Base-by-base conservation (phyloP, 2,329 filamentous ascomycete species). In the Nannizziopsis arthrosporioides region DNA sequence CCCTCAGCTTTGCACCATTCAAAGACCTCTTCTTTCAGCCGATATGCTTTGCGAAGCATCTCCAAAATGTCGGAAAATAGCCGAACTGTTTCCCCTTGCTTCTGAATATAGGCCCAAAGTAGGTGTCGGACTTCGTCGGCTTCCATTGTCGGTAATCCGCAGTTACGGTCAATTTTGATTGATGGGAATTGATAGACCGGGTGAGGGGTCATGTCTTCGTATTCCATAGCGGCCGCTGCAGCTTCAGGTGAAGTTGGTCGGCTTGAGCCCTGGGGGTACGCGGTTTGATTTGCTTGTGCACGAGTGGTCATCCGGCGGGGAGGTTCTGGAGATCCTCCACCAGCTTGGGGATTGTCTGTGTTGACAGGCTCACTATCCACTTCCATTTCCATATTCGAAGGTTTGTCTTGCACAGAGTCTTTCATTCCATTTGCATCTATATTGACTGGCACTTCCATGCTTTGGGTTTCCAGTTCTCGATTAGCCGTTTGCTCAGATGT, bases 11-110 rank as follows among this genome's bases (percentile, higher is more conserved):
- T 80, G 57, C 73, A 74, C 71, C 74, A 78, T 52, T 76, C 72
- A 56, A 73, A 73, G 1, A 82, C 76, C 32, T 75, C 70, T 37
- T 74, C 70, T 49, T 78, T 69, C 72, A 80, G 73, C 39, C 76
- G 71, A 53, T 77, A 73, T n/a, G 77, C 75, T 49, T 73, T 70
- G 48, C 77, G 65, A 42, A 82, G 61, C n/a, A 73, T 75, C 4
- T 71, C 66, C 40, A 77, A 70, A 54, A 82, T 70, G 34, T 72
- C 68, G 37, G 74, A 69, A 8, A 76, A 73, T 5, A 74, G 71
- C 1, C 78, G 71, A 2, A 80, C 73, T 2, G 78, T 74, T 57
- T 82, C 78, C 56, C 81, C 78, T 58, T 81, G 78, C 56, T 82
- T 82, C 56, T 81, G 78, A 5, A 81, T 74, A 56, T 80, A 82